A percentile compares a stretch with the other conserved stretches of the same genome.
phyloP scores from a whole-genome alignment of 1,139 yeast genomes.

The Debaryomyces sp. region DNA sequence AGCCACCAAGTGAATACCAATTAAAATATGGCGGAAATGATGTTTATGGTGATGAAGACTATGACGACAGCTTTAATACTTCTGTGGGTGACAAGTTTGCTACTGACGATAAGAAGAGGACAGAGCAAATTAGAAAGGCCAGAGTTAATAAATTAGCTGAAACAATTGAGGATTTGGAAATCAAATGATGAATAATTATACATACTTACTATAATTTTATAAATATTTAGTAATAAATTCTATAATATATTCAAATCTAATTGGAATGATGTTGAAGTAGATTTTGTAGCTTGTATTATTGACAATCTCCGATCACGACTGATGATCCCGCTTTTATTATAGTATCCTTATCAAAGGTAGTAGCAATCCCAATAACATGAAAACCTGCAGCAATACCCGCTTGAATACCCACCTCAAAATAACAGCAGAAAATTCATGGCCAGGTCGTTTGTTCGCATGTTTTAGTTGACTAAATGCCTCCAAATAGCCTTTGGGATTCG shows the following conservation, averaged over 20 bases:
- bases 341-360: slow-evolving; percentile 20
- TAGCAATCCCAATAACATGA: slow-evolving; percentile 22
- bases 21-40: slow-evolving; percentile 27
- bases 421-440: slow-evolving; percentile 13
- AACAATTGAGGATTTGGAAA: slow-evolving; percentile 28
- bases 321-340: slow-evolving; percentile 24
- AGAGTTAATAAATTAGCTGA: slow-evolving; percentile 35
- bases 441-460: slow-evolving; percentile 3
- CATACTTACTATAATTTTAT: background rate
- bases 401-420: slow-evolving; percentile 24
- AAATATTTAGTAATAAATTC: background rate
- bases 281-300: slow-evolving; percentile 11
- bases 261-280: background rate
- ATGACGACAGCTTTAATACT: slow-evolving; percentile 14
- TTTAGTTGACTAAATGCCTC: slow-evolving; percentile 15
- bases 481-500: slow-evolving; percentile 22
- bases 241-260: slow-evolving; percentile 1
- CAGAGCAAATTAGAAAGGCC: slow-evolving; percentile 37
- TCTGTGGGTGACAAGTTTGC: slow-evolving; percentile 20
- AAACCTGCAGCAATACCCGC: slow-evolving; percentile 24
- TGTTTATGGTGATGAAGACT: slow-evolving; percentile 17
- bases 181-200: slow-evolving; percentile 8
- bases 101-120: slow-evolving; percentile 33
- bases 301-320: slow-evolving; percentile 20
- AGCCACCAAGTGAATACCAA: slow-evolving; percentile 39